Evolutionary conservation across 1,284 basidiomycete species (phyloP).

Genomic region (Coriolopsis trogii): DNA sequence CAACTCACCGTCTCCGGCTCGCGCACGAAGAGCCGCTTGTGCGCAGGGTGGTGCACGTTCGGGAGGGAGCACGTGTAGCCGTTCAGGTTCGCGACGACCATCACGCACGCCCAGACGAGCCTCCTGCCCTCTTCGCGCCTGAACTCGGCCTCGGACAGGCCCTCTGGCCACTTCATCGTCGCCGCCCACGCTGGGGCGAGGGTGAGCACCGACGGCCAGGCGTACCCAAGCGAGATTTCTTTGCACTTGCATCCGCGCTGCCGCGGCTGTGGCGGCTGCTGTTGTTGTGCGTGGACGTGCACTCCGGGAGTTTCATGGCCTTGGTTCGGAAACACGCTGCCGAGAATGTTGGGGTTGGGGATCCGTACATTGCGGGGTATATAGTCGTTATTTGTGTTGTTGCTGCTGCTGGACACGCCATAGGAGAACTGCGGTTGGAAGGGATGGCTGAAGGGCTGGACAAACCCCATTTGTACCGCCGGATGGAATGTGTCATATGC

Average conservation of each 20-base stretch:
- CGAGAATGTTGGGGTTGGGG: too few species aligned
- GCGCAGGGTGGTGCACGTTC: conserved; percentile 38
- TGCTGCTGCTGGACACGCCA: too few species aligned
- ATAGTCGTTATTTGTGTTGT: too few species aligned
- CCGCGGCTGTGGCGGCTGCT: not conserved
- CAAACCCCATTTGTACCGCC: not conserved
- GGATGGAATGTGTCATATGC: not conserved
- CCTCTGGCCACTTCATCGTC: conserved; percentile 65
- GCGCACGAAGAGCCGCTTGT: conserved; percentile 55
- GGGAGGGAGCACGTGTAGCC: conserved; percentile 55
- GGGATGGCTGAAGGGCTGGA: not conserved
- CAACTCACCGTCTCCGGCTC: conserved; percentile 69
- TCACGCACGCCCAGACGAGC: conserved; percentile 68
- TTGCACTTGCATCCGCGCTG: conserved; percentile 49
- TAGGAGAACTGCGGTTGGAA: not conserved
- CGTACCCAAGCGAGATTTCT: conserved; percentile 49
- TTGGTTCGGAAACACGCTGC: too few species aligned
- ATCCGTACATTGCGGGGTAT: too few species aligned
- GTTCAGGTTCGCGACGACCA: conserved; percentile 61
- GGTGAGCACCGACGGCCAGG: conserved; percentile 50
- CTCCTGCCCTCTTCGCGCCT: conserved; percentile 68
- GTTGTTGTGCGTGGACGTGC: not conserved
- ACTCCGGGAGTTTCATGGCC: too few species aligned
- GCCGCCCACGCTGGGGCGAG: conserved; percentile 63
- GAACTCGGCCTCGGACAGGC: conserved; percentile 61